These are phyloP conservation scores for Anthostomella pinea DNA, from an alignment of 2,329 filamentous ascomycete genomes.

Conservation along the genomic window DNA sequence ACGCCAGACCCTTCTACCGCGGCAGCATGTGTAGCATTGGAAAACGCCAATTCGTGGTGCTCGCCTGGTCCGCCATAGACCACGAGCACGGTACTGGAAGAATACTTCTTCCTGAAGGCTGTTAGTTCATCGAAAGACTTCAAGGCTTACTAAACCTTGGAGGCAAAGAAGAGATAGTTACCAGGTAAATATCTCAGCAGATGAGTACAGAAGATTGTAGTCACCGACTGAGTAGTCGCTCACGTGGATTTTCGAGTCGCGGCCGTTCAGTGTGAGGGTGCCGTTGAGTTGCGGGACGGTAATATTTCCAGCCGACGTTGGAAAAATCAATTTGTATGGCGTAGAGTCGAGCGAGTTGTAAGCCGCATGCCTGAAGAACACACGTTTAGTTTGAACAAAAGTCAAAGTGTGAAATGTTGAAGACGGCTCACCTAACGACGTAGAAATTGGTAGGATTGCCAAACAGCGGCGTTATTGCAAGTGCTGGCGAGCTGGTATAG, in stretches of 20 bases:
- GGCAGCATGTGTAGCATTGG: no score
- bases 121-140: no score
- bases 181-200: conserved; percentile 65
- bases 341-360: conserved; percentile 58
- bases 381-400: no score
- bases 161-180: no score
- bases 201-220: conserved; percentile 60
- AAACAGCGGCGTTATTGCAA: conserved; percentile 61
- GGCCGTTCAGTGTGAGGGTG: conserved; percentile 54
- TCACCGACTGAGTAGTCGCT: conserved; percentile 63
- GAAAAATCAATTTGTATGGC: conserved; percentile 61
- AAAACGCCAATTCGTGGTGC: conserved; percentile 61
- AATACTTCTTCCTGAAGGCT: no score
- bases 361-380: conserved; percentile 64
- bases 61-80: conserved; percentile 63
- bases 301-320: conserved; percentile 55
- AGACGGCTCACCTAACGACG: no score
- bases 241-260: conserved; percentile 68
- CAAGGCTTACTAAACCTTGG: no score
- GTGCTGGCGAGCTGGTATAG: conserved; percentile 42
- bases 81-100: conserved; percentile 42
- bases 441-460: conserved; percentile 58
- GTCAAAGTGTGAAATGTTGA: no score
- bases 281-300: conserved; percentile 58
- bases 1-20: no score